These are phyloP conservation scores for Vaccinium darrowii DNA, from an alignment of 148 eudicot species.

Conservation along the genomic window DNA sequence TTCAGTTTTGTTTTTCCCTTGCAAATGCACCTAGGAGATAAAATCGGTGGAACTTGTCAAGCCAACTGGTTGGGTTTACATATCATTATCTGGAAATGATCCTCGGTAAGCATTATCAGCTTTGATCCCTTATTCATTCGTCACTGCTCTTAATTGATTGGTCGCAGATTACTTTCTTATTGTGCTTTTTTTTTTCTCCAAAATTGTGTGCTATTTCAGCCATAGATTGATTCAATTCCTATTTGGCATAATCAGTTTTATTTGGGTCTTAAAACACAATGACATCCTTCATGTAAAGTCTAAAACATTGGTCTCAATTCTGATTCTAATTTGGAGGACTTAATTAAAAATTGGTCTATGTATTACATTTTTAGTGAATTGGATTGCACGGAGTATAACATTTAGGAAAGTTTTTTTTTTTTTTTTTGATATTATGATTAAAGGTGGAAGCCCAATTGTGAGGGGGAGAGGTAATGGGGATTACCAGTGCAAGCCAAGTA, in stretches of 20 bases:
- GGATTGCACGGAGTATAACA: background rate
- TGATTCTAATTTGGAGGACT: background rate
- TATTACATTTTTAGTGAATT: background rate
- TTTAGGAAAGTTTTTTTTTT: background rate
- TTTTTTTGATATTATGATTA: background rate
- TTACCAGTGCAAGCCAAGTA: background rate
- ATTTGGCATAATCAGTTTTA: background rate
- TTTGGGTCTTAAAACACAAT: background rate
- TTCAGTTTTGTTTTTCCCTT: constrained; percentile 17
- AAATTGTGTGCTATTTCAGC: background rate
- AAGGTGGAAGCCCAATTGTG: background rate
- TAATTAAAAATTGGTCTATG: background rate
- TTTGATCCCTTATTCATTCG: background rate
- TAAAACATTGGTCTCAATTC: background rate
- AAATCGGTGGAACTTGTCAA: constrained; percentile 82
- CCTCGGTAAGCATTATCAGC: constrained; percentile 58
- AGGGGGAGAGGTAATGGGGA: background rate
- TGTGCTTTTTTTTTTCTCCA: background rate
- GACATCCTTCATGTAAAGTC: background rate
- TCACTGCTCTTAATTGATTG: background rate
- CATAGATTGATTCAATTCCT: background rate
- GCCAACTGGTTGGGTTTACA: constrained; percentile 86
- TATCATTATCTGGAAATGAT: constrained; percentile 86
- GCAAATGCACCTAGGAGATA: constrained; percentile 60
- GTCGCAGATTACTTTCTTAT: background rate